phyloP scores from a whole-genome alignment of 768 basidiomycete genomes.

The Mycena galopus region DNA sequence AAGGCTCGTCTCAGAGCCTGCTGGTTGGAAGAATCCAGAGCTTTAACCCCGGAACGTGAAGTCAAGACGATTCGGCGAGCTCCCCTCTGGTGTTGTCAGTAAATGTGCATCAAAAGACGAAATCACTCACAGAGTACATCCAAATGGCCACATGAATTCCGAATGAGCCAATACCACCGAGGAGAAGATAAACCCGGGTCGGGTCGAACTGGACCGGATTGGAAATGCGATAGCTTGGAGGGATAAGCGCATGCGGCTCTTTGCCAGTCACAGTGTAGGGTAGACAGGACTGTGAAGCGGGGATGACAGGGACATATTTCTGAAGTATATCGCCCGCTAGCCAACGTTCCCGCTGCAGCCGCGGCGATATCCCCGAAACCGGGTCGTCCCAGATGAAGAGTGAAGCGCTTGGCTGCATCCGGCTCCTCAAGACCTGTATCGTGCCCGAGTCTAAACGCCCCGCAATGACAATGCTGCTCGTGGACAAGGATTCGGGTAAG shows the following conservation, averaged over 20 bases:
- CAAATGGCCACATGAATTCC: conserved; percentile 54
- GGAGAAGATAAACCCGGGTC: conserved; percentile 50
- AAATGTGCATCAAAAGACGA: not conserved
- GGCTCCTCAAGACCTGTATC: conserved; percentile 4
- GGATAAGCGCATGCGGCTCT: conserved; percentile 6
- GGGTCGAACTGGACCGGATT: conserved; percentile 36
- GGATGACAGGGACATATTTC: not conserved
- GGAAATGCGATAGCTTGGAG: conserved; percentile 6
- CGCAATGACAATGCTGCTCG: not conserved
- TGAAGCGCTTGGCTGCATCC: not conserved
- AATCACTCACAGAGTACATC: conserved; percentile 54
- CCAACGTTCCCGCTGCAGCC: not conserved
- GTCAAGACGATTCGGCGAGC: conserved; percentile 52
- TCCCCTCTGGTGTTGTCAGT: conserved; percentile 43
- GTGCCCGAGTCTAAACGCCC: not conserved
- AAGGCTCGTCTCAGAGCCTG: conserved; percentile 33
- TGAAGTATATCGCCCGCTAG: not conserved
- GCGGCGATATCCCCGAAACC: not conserved
- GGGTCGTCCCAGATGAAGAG: not conserved
- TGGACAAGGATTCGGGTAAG: not conserved
- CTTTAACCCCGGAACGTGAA: conserved; percentile 47
- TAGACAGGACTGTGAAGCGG: not conserved
- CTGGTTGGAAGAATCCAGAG: not conserved
- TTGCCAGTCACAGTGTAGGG: not conserved
- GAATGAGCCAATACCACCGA: conserved; percentile 56